Percentiles rank a stretch among this genome's conserved stretches.
phyloP scores from a whole-genome alignment of 75 land plant genomes.

The Sequoia sempervirens region DNA sequence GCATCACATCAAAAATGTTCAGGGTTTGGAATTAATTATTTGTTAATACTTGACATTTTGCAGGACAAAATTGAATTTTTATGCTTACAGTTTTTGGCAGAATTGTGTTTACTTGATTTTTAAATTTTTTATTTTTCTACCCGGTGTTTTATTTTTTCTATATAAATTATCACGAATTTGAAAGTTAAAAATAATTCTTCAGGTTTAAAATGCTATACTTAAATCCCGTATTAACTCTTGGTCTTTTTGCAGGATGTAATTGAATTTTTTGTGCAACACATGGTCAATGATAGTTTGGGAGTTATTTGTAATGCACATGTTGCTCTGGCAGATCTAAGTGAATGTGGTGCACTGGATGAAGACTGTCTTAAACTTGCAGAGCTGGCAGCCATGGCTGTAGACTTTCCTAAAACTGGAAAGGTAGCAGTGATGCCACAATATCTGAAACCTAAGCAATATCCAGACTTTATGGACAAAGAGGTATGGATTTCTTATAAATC shows the following conservation, averaged over 20 bases:
- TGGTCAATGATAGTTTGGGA: constrained; percentile 19
- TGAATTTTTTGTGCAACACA: no score
- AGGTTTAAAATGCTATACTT: not conserved
- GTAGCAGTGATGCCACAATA: no score
- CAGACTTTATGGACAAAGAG: no score
- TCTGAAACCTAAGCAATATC: no score
- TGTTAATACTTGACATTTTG: not conserved
- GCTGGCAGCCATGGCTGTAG: constrained; percentile 77
- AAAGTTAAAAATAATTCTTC: not conserved
- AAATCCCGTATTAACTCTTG: not conserved
- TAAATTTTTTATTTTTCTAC: not conserved
- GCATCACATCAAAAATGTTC: not conserved
- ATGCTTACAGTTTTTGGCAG: not conserved
- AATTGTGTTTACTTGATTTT: not conserved
- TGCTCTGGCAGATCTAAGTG: no score
- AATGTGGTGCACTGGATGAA: no score
- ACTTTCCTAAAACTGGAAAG: not conserved
- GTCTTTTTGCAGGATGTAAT: not conserved
- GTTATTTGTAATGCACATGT: constrained; percentile 85
- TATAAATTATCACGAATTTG: not conserved
- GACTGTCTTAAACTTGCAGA: no score
- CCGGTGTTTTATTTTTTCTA: not conserved
- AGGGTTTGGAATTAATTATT: not conserved
- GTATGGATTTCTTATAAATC: no score
- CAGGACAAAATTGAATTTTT: not conserved